These are phyloP conservation scores for Lachnellula occidentalis DNA, from an alignment of 2,329 filamentous ascomycete genomes.

Conservation along the genomic window DNA sequence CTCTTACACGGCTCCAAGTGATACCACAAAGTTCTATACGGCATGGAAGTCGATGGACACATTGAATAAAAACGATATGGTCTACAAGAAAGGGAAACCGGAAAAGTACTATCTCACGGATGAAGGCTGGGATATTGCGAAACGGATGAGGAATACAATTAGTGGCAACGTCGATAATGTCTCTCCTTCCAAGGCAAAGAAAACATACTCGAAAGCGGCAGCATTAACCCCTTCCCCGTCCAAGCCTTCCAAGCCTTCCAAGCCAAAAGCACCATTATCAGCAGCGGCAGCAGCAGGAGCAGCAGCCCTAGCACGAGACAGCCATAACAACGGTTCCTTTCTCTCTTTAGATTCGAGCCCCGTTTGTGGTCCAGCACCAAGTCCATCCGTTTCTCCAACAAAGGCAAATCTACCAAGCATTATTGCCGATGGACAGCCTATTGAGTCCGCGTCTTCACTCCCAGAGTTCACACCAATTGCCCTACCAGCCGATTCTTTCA, in stretches of 20 bases:
- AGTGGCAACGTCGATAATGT: not conserved
- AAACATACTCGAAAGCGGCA: not conserved
- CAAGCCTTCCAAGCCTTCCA: too few relatives aligned
- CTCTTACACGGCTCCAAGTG: conserved; percentile 63
- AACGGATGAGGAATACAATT: conserved; percentile 48
- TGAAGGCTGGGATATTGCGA: conserved; percentile 71
- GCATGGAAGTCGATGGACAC: conserved; percentile 83
- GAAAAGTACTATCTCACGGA: conserved; percentile 68
- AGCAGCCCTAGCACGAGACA: not conserved
- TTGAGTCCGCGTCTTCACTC: conserved; percentile 19
- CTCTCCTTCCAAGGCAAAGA: not conserved
- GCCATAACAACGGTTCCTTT: not conserved
- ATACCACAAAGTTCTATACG: conserved; percentile 67
- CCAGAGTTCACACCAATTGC: conserved; percentile 50
- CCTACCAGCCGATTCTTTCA: conserved; percentile 61
- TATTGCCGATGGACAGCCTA: conserved; percentile 23
- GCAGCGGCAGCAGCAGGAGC: too few relatives aligned
- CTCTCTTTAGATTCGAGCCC: conserved; percentile 10
- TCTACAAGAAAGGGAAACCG: conserved; percentile 65
- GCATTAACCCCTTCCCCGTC: too few relatives aligned
- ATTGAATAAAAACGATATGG: conserved; percentile 65
- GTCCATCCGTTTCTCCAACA: not conserved
- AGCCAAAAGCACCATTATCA: too few relatives aligned
- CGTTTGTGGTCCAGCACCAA: not conserved
- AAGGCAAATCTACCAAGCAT: conserved; percentile 9